These are phyloP conservation scores for Lactifluus pinguis DNA, from an alignment of 768 basidiomycete species.

Conservation along the genomic window DNA sequence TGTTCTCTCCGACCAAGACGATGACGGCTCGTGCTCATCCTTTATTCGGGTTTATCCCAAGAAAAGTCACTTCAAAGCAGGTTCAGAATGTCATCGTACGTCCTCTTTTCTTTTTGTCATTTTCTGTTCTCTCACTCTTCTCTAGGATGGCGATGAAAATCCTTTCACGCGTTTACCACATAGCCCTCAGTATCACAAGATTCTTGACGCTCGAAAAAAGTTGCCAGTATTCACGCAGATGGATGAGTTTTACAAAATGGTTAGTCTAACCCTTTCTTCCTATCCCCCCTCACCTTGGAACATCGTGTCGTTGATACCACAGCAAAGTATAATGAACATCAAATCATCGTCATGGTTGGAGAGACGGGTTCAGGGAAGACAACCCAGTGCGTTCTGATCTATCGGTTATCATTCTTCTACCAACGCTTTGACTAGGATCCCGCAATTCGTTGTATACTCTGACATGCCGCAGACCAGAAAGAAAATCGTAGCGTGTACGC, in stretches of 20 bases:
- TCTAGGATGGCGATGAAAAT: conserved; percentile 70
- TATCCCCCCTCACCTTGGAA: conserved; percentile 12
- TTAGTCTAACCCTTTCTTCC: conserved; percentile 32
- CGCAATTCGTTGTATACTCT: conserved; percentile 91
- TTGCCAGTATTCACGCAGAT: conserved; percentile 89
- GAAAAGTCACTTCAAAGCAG: conserved; percentile 33
- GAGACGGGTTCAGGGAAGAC: conserved; percentile 97
- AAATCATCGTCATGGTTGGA: conserved; percentile 86
- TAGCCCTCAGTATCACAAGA: conserved; percentile 74
- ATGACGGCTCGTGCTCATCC: conserved; percentile 22
- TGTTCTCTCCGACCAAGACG: background rate
- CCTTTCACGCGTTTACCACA: conserved; percentile 82
- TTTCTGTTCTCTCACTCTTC: background rate
- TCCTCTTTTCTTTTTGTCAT: background rate
- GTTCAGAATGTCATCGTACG: conserved; percentile 35
- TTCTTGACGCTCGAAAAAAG: conserved; percentile 75
- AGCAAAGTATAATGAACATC: conserved; percentile 59
- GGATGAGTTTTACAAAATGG: conserved; percentile 86
- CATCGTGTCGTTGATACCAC: conserved; percentile 24
- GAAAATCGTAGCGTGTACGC: conserved; percentile 93
- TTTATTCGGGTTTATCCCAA: conserved; percentile 37
- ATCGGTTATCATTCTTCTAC: background rate
- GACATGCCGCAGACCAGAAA: conserved; percentile 86
- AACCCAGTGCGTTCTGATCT: conserved; percentile 58
- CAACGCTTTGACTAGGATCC: conserved; percentile 50